Evolutionary conservation across 164 flowering plant species (phyloP).

Genomic region (Pachysandra terminalis): DNA sequence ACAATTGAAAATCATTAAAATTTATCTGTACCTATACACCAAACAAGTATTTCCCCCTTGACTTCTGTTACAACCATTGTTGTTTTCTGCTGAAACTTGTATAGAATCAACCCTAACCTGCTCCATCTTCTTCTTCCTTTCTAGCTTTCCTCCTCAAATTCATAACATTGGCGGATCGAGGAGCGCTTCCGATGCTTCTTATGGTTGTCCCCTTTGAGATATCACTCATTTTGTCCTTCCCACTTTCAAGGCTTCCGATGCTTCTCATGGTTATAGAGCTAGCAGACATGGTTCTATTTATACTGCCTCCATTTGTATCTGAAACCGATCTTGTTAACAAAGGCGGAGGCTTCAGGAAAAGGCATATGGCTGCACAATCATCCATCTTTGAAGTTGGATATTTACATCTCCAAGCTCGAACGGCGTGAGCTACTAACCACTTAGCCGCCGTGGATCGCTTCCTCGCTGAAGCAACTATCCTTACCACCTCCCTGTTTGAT

Average conservation of each 20-base stretch:
- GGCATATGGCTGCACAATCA: conserved; percentile 71
- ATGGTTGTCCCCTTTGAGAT: conserved; percentile 22
- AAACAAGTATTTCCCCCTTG: neutral
- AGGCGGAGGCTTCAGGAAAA: conserved; percentile 45
- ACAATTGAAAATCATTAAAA: no score
- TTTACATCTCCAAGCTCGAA: conserved; percentile 57
- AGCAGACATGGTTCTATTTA: neutral
- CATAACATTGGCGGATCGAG: conserved; percentile 16
- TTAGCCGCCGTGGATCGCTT: conserved; percentile 57
- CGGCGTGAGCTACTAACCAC: conserved; percentile 49
- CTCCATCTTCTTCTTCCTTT: neutral
- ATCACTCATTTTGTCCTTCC: neutral
- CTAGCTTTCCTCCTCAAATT: conserved; percentile 1
- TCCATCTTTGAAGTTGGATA: conserved; percentile 60
- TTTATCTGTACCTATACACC: no score
- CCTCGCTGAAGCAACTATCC: conserved; percentile 56
- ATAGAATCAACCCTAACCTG: neutral
- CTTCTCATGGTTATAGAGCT: neutral
- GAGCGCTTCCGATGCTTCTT: conserved; percentile 24
- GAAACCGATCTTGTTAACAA: conserved; percentile 18
- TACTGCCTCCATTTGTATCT: conserved; percentile 2
- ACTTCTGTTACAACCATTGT: neutral
- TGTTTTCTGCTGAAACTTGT: no score
- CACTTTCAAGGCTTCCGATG: conserved; percentile 13
- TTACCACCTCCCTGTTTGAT: conserved; percentile 61